These are phyloP conservation scores for Medicago truncatula DNA, from an alignment of 306 rosid genomes.

Conservation along the genomic window MtrunA17r5.0-ANR NC_053048.1:55177001-55177500, in stretches of 20 bases:
- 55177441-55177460: constrained; percentile 30
- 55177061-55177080: constrained; percentile 22
- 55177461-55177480: constrained; percentile 15
- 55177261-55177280: background rate
- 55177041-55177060: background rate
- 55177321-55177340: no score
- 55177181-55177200: constrained; percentile 9
- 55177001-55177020: constrained; percentile 43
- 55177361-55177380: constrained; percentile 46
- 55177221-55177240: constrained; percentile 8
- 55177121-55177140: background rate
- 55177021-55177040: constrained; percentile 20
- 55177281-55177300: background rate
- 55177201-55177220: constrained; percentile 30
- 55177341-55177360: constrained; percentile 25
- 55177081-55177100: background rate
- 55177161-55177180: constrained; percentile 13
- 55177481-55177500: background rate
- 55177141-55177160: background rate
- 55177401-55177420: constrained; percentile 37
- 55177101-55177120: background rate
- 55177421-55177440: constrained; percentile 45
- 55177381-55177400: constrained; percentile 30
- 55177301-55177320: no score
- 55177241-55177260: no score